Evolutionary conservation across 1,284 basidiomycete species (phyloP).

Genomic region (Rhodotorula sp.): DNA sequence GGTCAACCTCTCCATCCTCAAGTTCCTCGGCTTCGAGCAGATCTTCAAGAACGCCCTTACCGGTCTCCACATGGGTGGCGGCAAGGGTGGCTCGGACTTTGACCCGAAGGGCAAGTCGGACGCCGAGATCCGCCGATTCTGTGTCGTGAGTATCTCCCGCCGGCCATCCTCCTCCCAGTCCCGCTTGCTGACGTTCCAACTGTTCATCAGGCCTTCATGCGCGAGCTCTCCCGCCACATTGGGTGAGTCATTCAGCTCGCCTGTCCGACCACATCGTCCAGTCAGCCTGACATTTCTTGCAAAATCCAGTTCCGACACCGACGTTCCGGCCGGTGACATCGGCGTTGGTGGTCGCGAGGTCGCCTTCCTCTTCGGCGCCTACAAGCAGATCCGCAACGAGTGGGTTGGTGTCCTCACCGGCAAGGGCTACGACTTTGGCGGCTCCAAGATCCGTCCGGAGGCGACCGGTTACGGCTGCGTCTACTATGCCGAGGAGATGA

Average conservation of each 20-base stretch:
- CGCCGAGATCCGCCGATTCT: slow-evolving; percentile 72
- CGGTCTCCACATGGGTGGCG: slow-evolving; percentile 73
- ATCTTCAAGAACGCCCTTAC: slow-evolving; percentile 83
- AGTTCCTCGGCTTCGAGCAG: slow-evolving; percentile 81
- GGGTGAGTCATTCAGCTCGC: slow-evolving; percentile 49
- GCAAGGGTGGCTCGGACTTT: slow-evolving; percentile 53
- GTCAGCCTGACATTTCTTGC: neutral
- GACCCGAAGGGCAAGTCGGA: slow-evolving; percentile 80
- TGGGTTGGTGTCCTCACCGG: slow-evolving; percentile 75
- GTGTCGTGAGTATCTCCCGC: slow-evolving; percentile 50
- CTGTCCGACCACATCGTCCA: neutral
- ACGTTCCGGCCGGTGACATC: slow-evolving; percentile 78
- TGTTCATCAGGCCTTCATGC: slow-evolving; percentile 63
- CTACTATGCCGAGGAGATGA: slow-evolving; percentile 38
- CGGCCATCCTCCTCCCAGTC: neutral
- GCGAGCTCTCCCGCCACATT: slow-evolving; percentile 69
- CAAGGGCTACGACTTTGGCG: slow-evolving; percentile 72
- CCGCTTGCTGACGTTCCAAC: neutral
- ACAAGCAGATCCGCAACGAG: slow-evolving; percentile 73
- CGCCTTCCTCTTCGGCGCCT: slow-evolving; percentile 53
- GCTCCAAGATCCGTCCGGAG: slow-evolving; percentile 67
- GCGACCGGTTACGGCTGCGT: slow-evolving; percentile 60
- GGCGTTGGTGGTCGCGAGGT: slow-evolving; percentile 65
- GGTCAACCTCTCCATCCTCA: slow-evolving; percentile 80
- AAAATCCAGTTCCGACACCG: slow-evolving; percentile 58